These are phyloP conservation scores for Ophiostoma himal-ulmi DNA, from an alignment of 2,329 filamentous ascomycete species.

Conservation along the genomic window DNA sequence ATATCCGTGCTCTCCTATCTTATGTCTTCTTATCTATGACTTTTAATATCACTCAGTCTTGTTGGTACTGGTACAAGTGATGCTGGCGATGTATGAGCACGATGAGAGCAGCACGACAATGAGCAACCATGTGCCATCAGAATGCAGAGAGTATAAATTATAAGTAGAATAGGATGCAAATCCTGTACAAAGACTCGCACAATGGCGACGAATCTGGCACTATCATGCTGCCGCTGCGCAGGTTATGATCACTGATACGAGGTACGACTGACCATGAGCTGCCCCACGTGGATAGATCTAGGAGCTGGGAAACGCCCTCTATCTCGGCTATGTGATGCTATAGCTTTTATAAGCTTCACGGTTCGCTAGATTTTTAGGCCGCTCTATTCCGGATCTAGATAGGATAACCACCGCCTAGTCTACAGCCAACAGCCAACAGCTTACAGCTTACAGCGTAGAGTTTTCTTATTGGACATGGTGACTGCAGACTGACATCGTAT, in stretches of 20 bases:
- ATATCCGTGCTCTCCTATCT: too few species aligned
- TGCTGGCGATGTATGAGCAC: too few species aligned
- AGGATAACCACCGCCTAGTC: background rate
- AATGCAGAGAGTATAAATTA: too few species aligned
- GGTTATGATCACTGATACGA: background rate
- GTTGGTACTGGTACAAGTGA: too few species aligned
- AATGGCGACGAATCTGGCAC: background rate
- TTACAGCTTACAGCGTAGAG: background rate
- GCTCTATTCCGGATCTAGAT: background rate
- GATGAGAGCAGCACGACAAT: background rate
- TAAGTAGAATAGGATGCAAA: too few species aligned
- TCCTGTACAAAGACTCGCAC: background rate
- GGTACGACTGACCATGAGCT: background rate
- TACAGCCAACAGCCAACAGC: background rate
- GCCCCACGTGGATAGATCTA: background rate
- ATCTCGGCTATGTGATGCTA: too few species aligned
- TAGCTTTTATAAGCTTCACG: background rate
- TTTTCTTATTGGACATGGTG: background rate
- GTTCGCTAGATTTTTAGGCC: background rate
- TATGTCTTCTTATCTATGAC: too few species aligned
- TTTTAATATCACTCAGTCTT: too few species aligned
- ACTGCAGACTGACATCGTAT: background rate
- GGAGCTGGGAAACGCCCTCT: background rate
- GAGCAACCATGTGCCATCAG: too few species aligned
- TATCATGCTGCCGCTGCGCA: too few species aligned